phyloP scores from a whole-genome alignment of 768 basidiomycete species.

The Auricularia auricula-judae region DNA sequence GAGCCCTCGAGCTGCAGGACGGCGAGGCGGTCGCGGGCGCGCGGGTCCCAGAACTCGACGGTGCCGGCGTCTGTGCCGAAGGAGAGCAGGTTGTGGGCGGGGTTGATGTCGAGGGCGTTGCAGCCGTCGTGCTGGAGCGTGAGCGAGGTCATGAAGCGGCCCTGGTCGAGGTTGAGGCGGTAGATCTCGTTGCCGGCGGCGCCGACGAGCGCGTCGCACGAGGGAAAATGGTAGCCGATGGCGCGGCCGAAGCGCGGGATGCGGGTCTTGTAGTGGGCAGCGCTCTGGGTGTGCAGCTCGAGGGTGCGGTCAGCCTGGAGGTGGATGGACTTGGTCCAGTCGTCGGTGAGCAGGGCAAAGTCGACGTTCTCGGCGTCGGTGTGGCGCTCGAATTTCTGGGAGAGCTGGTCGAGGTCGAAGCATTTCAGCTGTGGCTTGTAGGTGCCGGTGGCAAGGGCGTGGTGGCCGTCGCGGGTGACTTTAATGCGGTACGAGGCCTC shows the following conservation, averaged over 20 bases:
- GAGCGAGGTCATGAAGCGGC: constrained; percentile 80
- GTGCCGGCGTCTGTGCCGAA: constrained; percentile 87
- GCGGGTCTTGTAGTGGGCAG: constrained; percentile 84
- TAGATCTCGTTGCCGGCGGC: constrained; percentile 83
- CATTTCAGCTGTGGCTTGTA: constrained; percentile 97
- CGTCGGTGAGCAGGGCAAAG: constrained; percentile 92
- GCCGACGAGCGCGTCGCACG: constrained; percentile 80
- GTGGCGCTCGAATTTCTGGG: constrained; percentile 91
- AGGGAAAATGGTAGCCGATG: constrained; percentile 86
- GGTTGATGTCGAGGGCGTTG: constrained; percentile 86
- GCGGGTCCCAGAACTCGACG: constrained; percentile 94
- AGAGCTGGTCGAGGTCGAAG: constrained; percentile 88
- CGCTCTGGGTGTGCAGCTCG: constrained; percentile 89
- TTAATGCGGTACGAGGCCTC: constrained; percentile 89
- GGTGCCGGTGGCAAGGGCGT: constrained; percentile 88
- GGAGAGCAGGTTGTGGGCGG: constrained; percentile 79
- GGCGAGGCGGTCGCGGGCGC: constrained; percentile 69
- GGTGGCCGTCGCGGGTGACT: constrained; percentile 83
- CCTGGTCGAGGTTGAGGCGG: constrained; percentile 91
- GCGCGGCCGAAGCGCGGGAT: constrained; percentile 92
- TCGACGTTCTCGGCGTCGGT: constrained; percentile 96
- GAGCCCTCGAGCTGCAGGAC: constrained; percentile 35
- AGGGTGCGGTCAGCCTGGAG: constrained; percentile 93
- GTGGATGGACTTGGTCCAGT: constrained; percentile 98
- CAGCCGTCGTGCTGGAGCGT: constrained; percentile 68